A percentile compares a stretch with the other conserved stretches of the same genome.
Evolutionary conservation across 164 flowering plant genomes (phyloP).

Genomic region (Nelumbo lutea): DNA sequence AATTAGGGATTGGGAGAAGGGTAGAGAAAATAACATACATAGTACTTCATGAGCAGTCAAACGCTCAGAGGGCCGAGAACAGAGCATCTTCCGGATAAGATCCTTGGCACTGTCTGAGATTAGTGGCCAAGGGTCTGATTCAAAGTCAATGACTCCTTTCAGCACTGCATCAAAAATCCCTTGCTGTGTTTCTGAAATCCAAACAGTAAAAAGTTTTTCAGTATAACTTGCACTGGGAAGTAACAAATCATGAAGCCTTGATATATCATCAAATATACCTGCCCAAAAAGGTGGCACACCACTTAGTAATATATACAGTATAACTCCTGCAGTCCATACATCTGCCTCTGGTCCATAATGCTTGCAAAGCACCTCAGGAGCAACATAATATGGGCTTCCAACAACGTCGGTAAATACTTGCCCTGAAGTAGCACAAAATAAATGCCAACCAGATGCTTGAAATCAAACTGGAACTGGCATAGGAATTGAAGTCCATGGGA

Average conservation of each 20-base stretch:
- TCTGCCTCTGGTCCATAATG: slow-evolving; percentile 96
- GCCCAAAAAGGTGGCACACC: slow-evolving; percentile 99
- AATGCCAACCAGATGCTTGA: neutral
- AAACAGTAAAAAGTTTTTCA: neutral
- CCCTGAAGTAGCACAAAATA: slow-evolving; percentile 38
- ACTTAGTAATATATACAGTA: slow-evolving; percentile 82
- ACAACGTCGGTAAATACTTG: slow-evolving; percentile 94
- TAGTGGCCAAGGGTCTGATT: slow-evolving; percentile 97
- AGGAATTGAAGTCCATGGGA: neutral
- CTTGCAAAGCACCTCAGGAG: slow-evolving; percentile 95
- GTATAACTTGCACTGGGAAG: neutral
- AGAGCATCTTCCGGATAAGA: slow-evolving; percentile 83
- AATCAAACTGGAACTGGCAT: neutral
- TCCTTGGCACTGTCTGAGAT: slow-evolving; percentile 98
- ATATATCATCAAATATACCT: slow-evolving; percentile 37
- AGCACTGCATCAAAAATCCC: slow-evolving; percentile 83
- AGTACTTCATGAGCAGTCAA: slow-evolving; percentile 96
- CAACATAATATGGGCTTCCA: slow-evolving; percentile 99
- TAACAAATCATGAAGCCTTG: neutral
- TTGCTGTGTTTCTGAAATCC: slow-evolving; percentile 57
- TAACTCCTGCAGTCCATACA: slow-evolving; percentile 99
- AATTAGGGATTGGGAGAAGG: neutral
- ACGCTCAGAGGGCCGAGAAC: slow-evolving; percentile 72
- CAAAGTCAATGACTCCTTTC: slow-evolving; percentile 92
- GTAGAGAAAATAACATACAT: slow-evolving; percentile 44